These are phyloP conservation scores for Esteya vermicola DNA, from an alignment of 2,329 filamentous ascomycete species.

Conservation along the genomic window DNA sequence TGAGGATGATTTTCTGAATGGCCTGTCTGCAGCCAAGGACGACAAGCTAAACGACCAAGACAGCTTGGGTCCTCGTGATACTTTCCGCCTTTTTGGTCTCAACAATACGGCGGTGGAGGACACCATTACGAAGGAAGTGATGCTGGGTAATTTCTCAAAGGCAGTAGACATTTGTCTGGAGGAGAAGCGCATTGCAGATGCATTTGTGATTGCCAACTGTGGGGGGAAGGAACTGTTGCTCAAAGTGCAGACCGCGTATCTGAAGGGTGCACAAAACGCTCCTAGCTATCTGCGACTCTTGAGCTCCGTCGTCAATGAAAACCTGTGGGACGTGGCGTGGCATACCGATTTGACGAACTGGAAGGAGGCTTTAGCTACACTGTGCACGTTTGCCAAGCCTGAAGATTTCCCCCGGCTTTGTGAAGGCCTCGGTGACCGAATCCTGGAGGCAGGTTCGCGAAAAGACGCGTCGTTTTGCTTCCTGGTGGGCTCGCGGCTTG, in stretches of 20 bases:
- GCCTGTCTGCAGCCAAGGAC: slow-evolving; percentile 74
- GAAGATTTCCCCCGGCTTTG: slow-evolving; percentile 89
- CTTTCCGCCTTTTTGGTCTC: slow-evolving; percentile 78
- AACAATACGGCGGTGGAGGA: slow-evolving; percentile 76
- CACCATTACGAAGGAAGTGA: slow-evolving; percentile 71
- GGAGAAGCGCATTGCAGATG: slow-evolving; percentile 84
- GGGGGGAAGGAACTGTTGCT: slow-evolving; percentile 87
- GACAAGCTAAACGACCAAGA: slow-evolving; percentile 37
- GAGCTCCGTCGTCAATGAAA: slow-evolving; percentile 86
- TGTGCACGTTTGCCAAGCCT: slow-evolving; percentile 90
- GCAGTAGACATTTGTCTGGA: slow-evolving; percentile 80
- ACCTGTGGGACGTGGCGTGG: slow-evolving; percentile 95
- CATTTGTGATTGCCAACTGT: slow-evolving; percentile 95
- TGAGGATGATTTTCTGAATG: slow-evolving; percentile 74
- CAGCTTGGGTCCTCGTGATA: slow-evolving; percentile 53
- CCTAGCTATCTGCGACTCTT: slow-evolving; percentile 88
- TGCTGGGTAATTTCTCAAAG: slow-evolving; percentile 81
- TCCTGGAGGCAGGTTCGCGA: slow-evolving; percentile 61
- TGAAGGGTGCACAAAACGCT: slow-evolving; percentile 65
- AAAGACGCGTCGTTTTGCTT: slow-evolving; percentile 97
- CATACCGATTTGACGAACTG: slow-evolving; percentile 87
- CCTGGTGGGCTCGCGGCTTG: slow-evolving; percentile 85
- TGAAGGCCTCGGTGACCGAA: slow-evolving; percentile 82
- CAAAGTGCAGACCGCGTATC: slow-evolving; percentile 83
- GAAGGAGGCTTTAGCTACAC: slow-evolving; percentile 92